Percentiles rank a stretch among this genome's conserved stretches.
Conservation (phyloP, 768 basidiomycete species). For the Calocera cornea region DNA sequence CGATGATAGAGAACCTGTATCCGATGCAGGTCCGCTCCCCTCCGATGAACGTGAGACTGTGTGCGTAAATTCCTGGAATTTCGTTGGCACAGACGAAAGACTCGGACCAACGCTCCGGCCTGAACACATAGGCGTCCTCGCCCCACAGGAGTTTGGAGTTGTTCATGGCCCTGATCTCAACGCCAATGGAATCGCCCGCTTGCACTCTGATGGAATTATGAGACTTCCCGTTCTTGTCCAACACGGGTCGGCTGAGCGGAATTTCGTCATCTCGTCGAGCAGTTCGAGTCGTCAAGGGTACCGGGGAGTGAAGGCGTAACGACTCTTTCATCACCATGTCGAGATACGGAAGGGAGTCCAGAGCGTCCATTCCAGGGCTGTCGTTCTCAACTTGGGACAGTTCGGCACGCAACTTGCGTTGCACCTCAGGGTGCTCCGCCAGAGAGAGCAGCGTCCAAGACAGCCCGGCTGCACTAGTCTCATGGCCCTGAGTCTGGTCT, state of each 20-base stretch:
- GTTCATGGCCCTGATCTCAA: slow-evolving; percentile 23
- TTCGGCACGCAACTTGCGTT: slow-evolving; percentile 9
- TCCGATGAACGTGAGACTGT: slow-evolving; percentile 47
- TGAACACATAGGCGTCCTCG: slow-evolving; percentile 25
- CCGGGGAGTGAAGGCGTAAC: slow-evolving; percentile 15
- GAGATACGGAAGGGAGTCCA: slow-evolving; percentile 14
- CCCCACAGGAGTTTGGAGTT: slow-evolving; percentile 24
- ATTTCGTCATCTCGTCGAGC: slow-evolving; percentile 16
- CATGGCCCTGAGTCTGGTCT: slow-evolving; percentile 13
- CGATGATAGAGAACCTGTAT: slow-evolving; percentile 49
- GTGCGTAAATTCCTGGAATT: slow-evolving; percentile 49
- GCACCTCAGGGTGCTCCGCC: slow-evolving; percentile 3
- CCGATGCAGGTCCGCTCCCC: slow-evolving; percentile 56
- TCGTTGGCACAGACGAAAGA: slow-evolving; percentile 31
- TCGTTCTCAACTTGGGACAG: slow-evolving; percentile 1
- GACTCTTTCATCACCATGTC: slow-evolving; percentile 15
- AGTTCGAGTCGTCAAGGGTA: slow-evolving; percentile 13
- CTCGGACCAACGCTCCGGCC: slow-evolving; percentile 51
- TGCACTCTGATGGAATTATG: slow-evolving; percentile 21
- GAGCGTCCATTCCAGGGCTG: slow-evolving; percentile 8
- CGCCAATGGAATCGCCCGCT: slow-evolving; percentile 18
- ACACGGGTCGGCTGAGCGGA: slow-evolving; percentile 12
- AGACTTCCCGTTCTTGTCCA: slow-evolving; percentile 24
- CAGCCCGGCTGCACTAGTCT: slow-evolving; percentile 23
- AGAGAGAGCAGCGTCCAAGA: slow-evolving; percentile 6